Conservation (phyloP, 2,329 filamentous ascomycete genomes). For the Diaporthe humulicola region DNA sequence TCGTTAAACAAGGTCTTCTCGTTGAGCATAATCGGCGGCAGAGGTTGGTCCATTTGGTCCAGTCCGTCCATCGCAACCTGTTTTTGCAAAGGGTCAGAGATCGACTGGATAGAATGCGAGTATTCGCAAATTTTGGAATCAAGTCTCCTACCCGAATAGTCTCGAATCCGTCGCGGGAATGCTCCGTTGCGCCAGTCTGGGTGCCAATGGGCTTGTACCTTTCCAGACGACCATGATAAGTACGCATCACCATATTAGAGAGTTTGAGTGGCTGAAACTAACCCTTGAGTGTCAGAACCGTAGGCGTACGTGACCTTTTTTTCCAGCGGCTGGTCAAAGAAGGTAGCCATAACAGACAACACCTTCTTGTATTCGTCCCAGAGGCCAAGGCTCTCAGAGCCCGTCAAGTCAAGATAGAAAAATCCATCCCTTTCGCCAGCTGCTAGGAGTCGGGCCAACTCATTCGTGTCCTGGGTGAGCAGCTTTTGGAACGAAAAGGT, state of each 20-base stretch:
- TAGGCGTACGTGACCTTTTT: not conserved
- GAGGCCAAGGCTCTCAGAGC: not conserved
- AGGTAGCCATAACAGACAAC: not conserved
- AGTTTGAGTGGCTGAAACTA: not conserved
- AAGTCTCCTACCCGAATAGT: not conserved
- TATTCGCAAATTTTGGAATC: not conserved
- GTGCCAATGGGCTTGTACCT: conserved; percentile 2
- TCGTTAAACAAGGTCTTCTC: not conserved
- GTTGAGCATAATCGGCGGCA: not conserved
- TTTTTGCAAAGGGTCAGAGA: not conserved
- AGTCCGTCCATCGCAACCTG: not conserved
- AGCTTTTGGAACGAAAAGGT: not conserved
- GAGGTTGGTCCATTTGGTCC: not conserved
- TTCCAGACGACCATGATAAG: not conserved
- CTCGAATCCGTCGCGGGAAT: not conserved
- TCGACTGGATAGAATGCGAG: not conserved
- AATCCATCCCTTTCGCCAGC: not conserved
- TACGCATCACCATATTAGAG: not conserved
- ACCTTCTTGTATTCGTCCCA: not conserved
- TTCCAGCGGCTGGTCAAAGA: not conserved
- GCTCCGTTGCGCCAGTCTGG: not conserved
- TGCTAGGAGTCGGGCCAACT: not conserved
- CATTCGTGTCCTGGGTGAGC: not conserved
- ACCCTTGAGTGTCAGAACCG: not conserved
- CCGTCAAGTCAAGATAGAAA: not conserved